These are phyloP conservation scores for Phaseolus coccineus DNA, from an alignment of 331 rosid genomes.

Conservation along the genomic window DNA sequence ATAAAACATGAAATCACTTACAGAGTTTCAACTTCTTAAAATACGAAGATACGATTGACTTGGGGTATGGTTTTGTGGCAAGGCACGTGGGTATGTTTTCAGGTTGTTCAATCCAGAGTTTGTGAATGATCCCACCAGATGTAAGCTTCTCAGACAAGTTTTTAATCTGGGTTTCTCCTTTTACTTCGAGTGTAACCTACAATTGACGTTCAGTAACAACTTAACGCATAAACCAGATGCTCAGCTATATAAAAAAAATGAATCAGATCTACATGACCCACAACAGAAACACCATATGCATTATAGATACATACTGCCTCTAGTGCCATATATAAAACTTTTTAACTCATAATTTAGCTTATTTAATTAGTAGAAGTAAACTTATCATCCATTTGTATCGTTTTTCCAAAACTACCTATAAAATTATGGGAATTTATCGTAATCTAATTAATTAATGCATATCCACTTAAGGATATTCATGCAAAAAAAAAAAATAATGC, in stretches of 20 bases:
- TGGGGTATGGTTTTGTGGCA: conserved; percentile 89
- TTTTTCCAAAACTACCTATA: background rate
- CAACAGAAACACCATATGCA: conserved; percentile 13
- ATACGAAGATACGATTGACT: conserved; percentile 61
- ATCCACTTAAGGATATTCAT: background rate
- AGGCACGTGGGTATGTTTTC: conserved; percentile 85
- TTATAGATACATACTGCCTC: background rate
- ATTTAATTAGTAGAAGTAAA: background rate
- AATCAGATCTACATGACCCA: background rate
- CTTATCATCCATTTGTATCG: background rate
- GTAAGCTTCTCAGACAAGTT: conserved; percentile 77
- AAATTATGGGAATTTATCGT: background rate
- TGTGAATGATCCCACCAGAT: conserved; percentile 68
- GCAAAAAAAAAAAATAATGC: background rate
- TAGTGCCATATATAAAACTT: background rate
- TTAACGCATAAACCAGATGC: conserved; percentile 9
- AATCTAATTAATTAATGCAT: background rate
- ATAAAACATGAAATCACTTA: conserved; percentile 52
- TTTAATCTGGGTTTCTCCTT: conserved; percentile 75
- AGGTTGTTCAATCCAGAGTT: conserved; percentile 86
- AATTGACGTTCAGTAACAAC: conserved; percentile 9
- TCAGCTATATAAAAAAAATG: conserved; percentile 25
- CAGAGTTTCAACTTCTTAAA: conserved; percentile 87
- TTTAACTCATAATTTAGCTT: background rate
- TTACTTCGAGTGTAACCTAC: conserved; percentile 87